These are phyloP conservation scores for Fusarium equiseti DNA, from an alignment of 2,329 filamentous ascomycete species.

Conservation along the genomic window DNA sequence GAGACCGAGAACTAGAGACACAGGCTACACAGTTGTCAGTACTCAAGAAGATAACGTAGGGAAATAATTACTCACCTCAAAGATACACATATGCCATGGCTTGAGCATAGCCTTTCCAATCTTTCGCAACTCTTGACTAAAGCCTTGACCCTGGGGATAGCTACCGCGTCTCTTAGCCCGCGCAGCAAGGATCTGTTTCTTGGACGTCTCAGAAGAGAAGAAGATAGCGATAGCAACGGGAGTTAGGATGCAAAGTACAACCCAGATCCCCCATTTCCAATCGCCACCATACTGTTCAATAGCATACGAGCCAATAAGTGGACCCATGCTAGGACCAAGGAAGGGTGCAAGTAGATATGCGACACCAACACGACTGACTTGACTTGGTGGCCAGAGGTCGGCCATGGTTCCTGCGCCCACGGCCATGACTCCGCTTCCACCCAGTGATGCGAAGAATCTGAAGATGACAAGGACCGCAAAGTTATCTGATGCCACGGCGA, in stretches of 20 bases:
- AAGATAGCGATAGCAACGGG: slow-evolving; percentile 15
- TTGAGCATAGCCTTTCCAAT: slow-evolving; percentile 5
- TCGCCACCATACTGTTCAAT: slow-evolving; percentile 14
- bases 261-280: slow-evolving; percentile 15
- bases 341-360: slow-evolving; percentile 14
- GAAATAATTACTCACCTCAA: not conserved
- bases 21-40: not conserved
- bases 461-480: slow-evolving; percentile 4
- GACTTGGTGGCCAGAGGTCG: not conserved
- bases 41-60: no score
- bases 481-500: slow-evolving; percentile 11
- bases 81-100: slow-evolving; percentile 23
- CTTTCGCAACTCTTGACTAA: not conserved
- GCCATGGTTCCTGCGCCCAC: slow-evolving; percentile 12
- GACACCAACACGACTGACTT: slow-evolving; percentile 16
- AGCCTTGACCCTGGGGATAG: not conserved
- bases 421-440: slow-evolving; percentile 22
- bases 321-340: slow-evolving; percentile 16
- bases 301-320: slow-evolving; percentile 6
- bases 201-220: slow-evolving; percentile 10
- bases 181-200: slow-evolving; percentile 1
- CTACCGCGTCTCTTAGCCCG: slow-evolving; percentile 1
- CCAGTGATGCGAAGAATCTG: slow-evolving; percentile 3
- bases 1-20: slow-evolving; percentile 4
- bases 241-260: slow-evolving; percentile 10